These are phyloP conservation scores for Pinus albicaulis DNA, from an alignment of 75 land plant species.

Conservation along the genomic window DNA sequence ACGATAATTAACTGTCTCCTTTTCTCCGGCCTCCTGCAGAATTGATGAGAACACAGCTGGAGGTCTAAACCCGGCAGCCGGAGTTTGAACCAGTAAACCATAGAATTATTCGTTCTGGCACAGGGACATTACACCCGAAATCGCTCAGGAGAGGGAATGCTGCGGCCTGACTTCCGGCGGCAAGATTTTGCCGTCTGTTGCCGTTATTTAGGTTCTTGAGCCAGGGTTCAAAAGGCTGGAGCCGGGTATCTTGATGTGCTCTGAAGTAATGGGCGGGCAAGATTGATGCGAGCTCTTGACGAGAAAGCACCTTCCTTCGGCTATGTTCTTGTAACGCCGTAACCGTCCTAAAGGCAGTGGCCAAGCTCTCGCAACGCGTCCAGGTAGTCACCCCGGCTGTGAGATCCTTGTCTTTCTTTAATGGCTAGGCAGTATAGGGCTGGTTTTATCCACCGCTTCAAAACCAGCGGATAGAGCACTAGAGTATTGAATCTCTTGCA, in stretches of 20 bases:
- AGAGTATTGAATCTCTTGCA: constrained; percentile 48
- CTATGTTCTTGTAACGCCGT: constrained; percentile 54
- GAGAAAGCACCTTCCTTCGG: constrained; percentile 52
- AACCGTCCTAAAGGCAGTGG: constrained; percentile 87
- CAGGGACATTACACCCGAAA: constrained; percentile 78
- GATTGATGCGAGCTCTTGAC: constrained; percentile 44
- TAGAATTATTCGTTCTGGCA: constrained; percentile 56
- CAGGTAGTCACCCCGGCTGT: constrained; percentile 80
- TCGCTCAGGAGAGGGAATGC: constrained; percentile 72
- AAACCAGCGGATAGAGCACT: constrained; percentile 21
- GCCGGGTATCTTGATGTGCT: constrained; percentile 9
- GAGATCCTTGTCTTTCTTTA: constrained; percentile 78
- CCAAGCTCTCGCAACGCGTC: constrained; percentile 89
- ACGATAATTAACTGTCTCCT: constrained; percentile 87
- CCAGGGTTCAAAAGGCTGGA: neutral
- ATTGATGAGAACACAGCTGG: constrained; percentile 69
- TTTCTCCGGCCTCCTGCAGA: constrained; percentile 83
- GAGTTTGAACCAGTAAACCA: constrained; percentile 67
- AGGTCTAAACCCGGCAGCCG: constrained; percentile 28
- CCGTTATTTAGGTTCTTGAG: neutral
- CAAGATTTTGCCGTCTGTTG: neutral
- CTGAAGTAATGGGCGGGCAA: constrained; percentile 1
- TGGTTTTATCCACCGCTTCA: constrained; percentile 43
- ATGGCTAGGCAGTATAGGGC: constrained; percentile 84
- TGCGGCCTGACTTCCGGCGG: neutral